Percentiles rank a stretch among this genome's conserved stretches.
Evolutionary conservation across 2,329 filamentous ascomycete species (phyloP).

Genomic region (Fusarium sp.): DNA sequence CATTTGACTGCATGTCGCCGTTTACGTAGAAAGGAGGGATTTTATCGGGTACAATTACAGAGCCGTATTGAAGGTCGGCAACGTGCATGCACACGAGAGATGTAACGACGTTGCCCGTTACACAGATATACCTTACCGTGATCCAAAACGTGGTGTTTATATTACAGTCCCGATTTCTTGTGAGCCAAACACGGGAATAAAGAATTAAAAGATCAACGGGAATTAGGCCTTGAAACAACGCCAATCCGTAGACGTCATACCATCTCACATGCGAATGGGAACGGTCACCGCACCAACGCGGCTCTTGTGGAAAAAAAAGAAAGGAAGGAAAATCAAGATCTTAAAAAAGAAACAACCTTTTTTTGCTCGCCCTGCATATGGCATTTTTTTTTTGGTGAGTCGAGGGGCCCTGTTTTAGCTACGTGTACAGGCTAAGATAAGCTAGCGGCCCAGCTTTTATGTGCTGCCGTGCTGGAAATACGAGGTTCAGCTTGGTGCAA

Average conservation of each 20-base stretch:
- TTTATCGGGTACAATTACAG: not conserved
- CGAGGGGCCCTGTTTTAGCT: slow-evolving; percentile 8
- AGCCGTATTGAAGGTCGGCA: not conserved
- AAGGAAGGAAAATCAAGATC: not conserved
- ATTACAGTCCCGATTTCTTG: not conserved
- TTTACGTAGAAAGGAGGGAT: not conserved
- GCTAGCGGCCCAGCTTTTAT: slow-evolving; percentile 5
- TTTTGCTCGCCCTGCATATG: slow-evolving; percentile 14
- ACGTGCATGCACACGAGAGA: not conserved
- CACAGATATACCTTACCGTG: not conserved
- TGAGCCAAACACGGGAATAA: too few species aligned
- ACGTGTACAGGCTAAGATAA: slow-evolving; percentile 32
- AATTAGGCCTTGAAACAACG: not conserved
- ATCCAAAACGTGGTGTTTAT: not conserved
- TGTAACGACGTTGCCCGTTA: slow-evolving; percentile 4
- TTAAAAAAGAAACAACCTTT: slow-evolving; percentile 1
- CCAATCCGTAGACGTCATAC: not conserved
- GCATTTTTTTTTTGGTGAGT: slow-evolving; percentile 9
- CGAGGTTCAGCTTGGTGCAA: slow-evolving; percentile 38
- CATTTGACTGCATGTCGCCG: not conserved
- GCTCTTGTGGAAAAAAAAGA: not conserved
- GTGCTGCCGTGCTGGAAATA: slow-evolving; percentile 18
- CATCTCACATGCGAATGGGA: not conserved
- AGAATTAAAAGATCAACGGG: not conserved
- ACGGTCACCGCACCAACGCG: slow-evolving; percentile 20